Base-by-base conservation (phyloP, 257 asterid genomes). In the Solanum rostratum region DNA sequence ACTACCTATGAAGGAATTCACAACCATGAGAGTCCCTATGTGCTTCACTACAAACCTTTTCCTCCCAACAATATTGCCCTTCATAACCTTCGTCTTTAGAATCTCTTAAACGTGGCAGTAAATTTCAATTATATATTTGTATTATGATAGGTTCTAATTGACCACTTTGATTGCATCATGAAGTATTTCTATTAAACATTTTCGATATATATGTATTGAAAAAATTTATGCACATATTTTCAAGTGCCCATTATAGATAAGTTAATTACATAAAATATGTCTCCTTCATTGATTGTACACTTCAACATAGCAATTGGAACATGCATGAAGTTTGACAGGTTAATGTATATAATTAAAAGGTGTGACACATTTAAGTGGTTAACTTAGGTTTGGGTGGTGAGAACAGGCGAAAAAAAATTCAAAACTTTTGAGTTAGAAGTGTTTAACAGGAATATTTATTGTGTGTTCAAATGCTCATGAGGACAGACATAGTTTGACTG, bases 1-100 rank as follows among this genome's bases (percentile, higher is more conserved):
- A 87, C 94, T 27, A 90, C 94, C 3, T 92, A 92, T 63, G 88
- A 88, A 30, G 94, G 94, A 68, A 65, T 37, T 7, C 91, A 91
- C 88, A 88, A 86, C 37, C 94, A 91, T 81, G 84, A 84, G 19
- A 54, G 82, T 60, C 89, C 88, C 33, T 52, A 29, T 84, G 45
- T 59, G 12, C 6, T 43, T 81, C 55, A 60, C 84, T 60, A 60
- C 84, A 41, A 84, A 22, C 66, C 41, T 78, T 6, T 46, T 52
- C 62, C 63, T 78, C 84, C 53, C 74, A 79, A 79, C 57, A 46
- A 76, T 60, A 49, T 27, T 63, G 81, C 81, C 13, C 69, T 57
- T 69, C 66, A 68, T 83, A 74, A 54, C 37, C 85, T 30, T 53
- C 79, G 4, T 74, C 85, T 7, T 60, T 63, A 81, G 45, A 49